Evolutionary conservation across 2,329 filamentous ascomycete species (phyloP), one percentile per base, ranked within the genome.

Genomic region (Colletotrichum eremochloae): DNA sequence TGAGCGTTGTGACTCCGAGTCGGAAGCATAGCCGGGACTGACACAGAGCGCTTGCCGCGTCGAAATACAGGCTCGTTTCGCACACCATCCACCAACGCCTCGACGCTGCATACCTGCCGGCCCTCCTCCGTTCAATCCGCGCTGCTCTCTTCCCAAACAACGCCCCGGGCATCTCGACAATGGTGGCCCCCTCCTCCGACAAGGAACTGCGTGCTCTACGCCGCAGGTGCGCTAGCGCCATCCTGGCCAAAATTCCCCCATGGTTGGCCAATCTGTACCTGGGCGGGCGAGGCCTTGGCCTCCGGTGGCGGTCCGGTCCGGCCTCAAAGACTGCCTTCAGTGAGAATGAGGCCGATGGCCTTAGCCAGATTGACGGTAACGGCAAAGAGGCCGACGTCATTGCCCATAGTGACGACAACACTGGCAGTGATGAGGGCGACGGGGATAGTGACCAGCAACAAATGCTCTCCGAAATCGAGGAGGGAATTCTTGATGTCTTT

Each of bases 61-160:
- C 58, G 64, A 76, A 72, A 75, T 77, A 75, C 76, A 93, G 87
- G 83, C 86, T 88, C 72, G 82, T 92, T 75, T 91, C 89, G 65
- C 83, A 91, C 80, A 83, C 85, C 76, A 86, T 91, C 75, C 84
- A 85, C 74, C 83, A 82, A 68, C 83, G 88, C 79, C 80, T 94
- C 74, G 88, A 91, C 82, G 86, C 91, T 76, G 86, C 87, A 74
- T 86, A 89, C 76, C 85, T 95, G 68, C 90, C 93, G 80, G 86
- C 86, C 79, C 82, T 94, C 76, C 88, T 96, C 77, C 89, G 90
- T 80, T 88, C 90, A 76, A 87, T 93, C 78, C 93, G 96, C 80
- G 90, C 89, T 77, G 89, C 93, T 73, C 85, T 98, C 68, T 98
- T 98, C 80, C 96, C 96, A 76, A 93, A 94, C 82, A 97, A 97